These are phyloP conservation scores for Anisodus acutangulus DNA, from an alignment of 257 asterid genomes.

Conservation along the genomic window DNA sequence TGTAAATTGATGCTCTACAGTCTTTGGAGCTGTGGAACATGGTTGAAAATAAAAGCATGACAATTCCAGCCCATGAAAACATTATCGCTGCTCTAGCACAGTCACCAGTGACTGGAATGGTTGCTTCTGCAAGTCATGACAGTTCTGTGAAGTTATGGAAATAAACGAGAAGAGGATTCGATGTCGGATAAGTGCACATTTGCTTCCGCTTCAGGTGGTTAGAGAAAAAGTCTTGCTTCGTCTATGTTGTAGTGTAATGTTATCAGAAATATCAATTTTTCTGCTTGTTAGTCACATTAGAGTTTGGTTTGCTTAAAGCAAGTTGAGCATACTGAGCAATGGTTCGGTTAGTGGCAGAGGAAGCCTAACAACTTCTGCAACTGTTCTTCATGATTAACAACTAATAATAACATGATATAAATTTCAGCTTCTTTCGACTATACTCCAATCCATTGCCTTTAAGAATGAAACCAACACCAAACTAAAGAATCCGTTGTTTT, in stretches of 20 bases:
- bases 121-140: conserved; percentile 98
- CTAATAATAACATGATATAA: conserved; percentile 3
- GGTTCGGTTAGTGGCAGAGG: not conserved
- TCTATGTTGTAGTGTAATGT: no score
- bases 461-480: not conserved
- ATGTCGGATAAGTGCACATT: not conserved
- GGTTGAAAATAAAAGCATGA: conserved; percentile 91
- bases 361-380: conserved; percentile 3
- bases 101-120: conserved; percentile 85
- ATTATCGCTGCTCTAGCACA: conserved; percentile 85
- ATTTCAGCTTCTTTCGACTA: not conserved
- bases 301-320: no score
- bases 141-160: conserved; percentile 93
- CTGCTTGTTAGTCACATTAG: no score
- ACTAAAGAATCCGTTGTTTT: not conserved
- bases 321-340: not conserved
- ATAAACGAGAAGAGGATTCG: conserved; percentile 34
- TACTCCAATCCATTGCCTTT: not conserved
- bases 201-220: not conserved
- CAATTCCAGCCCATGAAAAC: conserved; percentile 79
- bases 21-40: conserved; percentile 95
- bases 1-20: conserved; percentile 42
- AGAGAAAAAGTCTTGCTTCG: no score
- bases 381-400: conserved; percentile 27
- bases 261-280: no score